phyloP scores from a whole-genome alignment of 2,329 filamentous ascomycete species.

The Fusarium paranaense region DNA sequence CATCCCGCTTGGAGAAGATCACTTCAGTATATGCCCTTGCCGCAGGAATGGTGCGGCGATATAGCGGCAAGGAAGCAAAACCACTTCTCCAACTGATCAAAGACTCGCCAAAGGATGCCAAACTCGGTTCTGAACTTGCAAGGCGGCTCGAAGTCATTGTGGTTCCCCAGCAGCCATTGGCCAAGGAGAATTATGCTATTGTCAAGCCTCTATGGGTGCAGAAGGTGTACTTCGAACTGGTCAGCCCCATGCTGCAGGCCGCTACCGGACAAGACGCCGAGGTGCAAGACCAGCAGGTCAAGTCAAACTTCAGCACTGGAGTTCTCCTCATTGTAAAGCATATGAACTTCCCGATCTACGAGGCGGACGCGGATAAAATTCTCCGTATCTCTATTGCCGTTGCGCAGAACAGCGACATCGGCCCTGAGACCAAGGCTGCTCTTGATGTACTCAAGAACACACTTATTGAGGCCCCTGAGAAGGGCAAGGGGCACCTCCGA shows the following conservation, averaged over 20 bases:
- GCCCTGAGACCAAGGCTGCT: conserved; percentile 60
- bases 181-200: conserved; percentile 56
- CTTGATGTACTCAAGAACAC: conserved; percentile 62
- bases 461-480: conserved; percentile 58
- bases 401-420: conserved; percentile 55
- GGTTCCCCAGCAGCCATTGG: conserved; percentile 53
- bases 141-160: conserved; percentile 58
- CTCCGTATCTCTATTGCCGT: conserved; percentile 62
- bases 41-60: conserved; percentile 54
- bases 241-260: conserved; percentile 57
- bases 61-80: conserved; percentile 50
- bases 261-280: conserved; percentile 51
- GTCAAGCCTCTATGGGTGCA: conserved; percentile 62
- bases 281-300: conserved; percentile 43
- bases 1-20: conserved; percentile 41
- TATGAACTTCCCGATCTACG: conserved; percentile 63
- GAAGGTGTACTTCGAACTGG: conserved; percentile 61
- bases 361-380: conserved; percentile 61
- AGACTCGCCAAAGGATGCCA: conserved; percentile 48
- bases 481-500: conserved; percentile 60
- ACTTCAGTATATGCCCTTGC: conserved; percentile 51
- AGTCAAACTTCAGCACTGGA: conserved; percentile 59
- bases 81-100: conserved; percentile 51
- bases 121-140: conserved; percentile 55
- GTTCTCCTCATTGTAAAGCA: conserved; percentile 63